phyloP scores from a whole-genome alignment of 176 grass and related monocot genomes.

The Metroxylon sagu region DNA sequence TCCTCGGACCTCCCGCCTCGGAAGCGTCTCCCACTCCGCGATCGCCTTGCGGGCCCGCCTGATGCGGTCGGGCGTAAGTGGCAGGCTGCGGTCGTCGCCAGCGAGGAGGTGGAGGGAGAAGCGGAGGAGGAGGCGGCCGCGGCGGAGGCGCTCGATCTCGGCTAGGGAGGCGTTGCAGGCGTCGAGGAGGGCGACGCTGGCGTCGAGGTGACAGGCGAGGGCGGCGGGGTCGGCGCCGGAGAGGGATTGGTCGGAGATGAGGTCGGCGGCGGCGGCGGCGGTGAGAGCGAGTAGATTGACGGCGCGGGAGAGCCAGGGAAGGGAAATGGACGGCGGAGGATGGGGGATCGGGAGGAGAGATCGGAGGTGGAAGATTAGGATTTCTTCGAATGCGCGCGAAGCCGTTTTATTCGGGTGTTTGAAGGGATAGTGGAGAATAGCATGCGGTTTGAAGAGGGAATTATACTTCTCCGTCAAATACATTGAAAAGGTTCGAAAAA shows the following conservation, averaged over 20 bases:
- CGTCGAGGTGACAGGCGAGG: constrained; percentile 16
- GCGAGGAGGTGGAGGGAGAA: constrained; percentile 17
- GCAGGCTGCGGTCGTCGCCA: background rate
- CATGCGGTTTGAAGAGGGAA: too few species aligned
- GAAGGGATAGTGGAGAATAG: too few species aligned
- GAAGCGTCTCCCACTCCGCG: constrained; percentile 6
- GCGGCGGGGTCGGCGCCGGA: constrained; percentile 1
- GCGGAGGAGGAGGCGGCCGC: constrained; percentile 6
- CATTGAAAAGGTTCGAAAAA: too few species aligned
- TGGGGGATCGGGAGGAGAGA: background rate
- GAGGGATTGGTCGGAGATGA: background rate
- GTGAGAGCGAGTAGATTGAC: constrained; percentile 16
- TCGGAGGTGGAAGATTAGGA: background rate
- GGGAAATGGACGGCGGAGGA: background rate
- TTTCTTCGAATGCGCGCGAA: background rate
- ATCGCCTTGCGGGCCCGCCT: constrained; percentile 15
- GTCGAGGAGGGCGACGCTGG: constrained; percentile 29
- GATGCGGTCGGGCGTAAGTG: too few species aligned
- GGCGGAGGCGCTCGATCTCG: constrained; percentile 16
- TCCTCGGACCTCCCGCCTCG: background rate
- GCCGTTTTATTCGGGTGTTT: too few species aligned
- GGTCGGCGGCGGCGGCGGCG: background rate
- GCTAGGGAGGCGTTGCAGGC: constrained; percentile 25
- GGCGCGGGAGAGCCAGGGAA: constrained; percentile 3
- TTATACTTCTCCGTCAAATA: too few species aligned